Percentiles rank a stretch among this genome's conserved stretches.
These are phyloP conservation scores for Apostasia shenzhenica DNA, from an alignment of 106 monocot species.

Conservation along the genomic window DNA sequence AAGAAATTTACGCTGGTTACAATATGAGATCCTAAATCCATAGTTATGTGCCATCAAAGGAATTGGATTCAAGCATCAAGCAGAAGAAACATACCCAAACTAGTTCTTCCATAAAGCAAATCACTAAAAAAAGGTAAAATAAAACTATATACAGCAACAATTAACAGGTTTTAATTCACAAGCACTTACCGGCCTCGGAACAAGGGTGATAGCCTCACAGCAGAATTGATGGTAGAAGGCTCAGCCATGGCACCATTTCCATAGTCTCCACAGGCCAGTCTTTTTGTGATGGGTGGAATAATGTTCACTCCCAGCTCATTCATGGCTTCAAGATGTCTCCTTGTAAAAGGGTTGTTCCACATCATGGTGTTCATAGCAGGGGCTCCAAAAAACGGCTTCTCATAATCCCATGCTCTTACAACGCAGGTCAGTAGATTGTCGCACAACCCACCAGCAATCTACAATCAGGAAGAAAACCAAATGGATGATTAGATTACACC, in stretches of 20 bases:
- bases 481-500: neutral
- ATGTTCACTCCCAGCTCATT: conserved; percentile 46
- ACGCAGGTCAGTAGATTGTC: conserved; percentile 94
- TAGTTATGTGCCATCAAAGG: too few species aligned
- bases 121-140: too few species aligned
- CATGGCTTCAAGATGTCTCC: conserved; percentile 50
- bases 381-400: conserved; percentile 80
- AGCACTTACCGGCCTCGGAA: neutral
- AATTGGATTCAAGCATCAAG: too few species aligned
- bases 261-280: conserved; percentile 85
- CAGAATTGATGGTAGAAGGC: conserved; percentile 47
- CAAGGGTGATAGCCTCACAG: conserved; percentile 44
- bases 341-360: conserved; percentile 93
- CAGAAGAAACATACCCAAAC: too few species aligned
- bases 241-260: conserved; percentile 99
- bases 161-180: too few species aligned
- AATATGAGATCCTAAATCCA: too few species aligned
- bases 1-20: too few species aligned
- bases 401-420: conserved; percentile 89
- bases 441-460: conserved; percentile 94
- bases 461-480: neutral
- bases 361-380: conserved; percentile 98
- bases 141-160: too few species aligned
- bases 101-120: too few species aligned
- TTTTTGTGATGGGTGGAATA: conserved; percentile 75